phyloP scores from a whole-genome alignment of 2,329 filamentous ascomycete genomes.

The Tympanopsis confertula region DNA sequence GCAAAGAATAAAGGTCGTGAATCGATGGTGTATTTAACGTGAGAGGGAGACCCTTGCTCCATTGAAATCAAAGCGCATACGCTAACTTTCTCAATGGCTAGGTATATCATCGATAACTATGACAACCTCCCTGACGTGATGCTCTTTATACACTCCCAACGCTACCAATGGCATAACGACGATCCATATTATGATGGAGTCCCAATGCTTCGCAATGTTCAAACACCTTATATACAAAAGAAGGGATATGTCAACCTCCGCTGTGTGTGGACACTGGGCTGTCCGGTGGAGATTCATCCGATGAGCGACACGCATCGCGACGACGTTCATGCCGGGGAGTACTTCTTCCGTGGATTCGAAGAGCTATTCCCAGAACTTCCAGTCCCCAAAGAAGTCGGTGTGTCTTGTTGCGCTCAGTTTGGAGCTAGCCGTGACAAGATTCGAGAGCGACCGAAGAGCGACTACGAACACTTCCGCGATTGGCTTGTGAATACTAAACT shows the following conservation, averaged over 20 bases:
- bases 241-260: conserved; percentile 37
- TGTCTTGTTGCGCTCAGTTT: conserved; percentile 27
- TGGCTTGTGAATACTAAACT: conserved; percentile 32
- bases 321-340: conserved; percentile 4
- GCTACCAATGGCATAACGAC: conserved; percentile 20
- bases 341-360: conserved; percentile 10
- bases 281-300: conserved; percentile 16
- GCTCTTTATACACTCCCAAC: conserved; percentile 17
- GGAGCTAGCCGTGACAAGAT: conserved; percentile 52
- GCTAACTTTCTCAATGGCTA: not conserved
- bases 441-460: conserved; percentile 49
- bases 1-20: conserved; percentile 21
- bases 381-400: conserved; percentile 2
- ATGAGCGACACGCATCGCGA: conserved; percentile 4
- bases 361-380: conserved; percentile 8
- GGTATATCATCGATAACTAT: conserved; percentile 18
- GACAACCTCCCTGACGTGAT: conserved; percentile 14
- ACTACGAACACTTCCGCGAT: conserved; percentile 29
- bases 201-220: conserved; percentile 23
- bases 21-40: conserved; percentile 21
- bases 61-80: not conserved
- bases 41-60: conserved; percentile 3
- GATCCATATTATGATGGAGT: conserved; percentile 25
- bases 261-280: conserved; percentile 33
- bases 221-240: conserved; percentile 25